A percentile compares a stretch with the other conserved stretches of the same genome.
Evolutionary conservation across 208 protist species (phyloP).

Genomic region (Trypanosoma avium): DNA sequence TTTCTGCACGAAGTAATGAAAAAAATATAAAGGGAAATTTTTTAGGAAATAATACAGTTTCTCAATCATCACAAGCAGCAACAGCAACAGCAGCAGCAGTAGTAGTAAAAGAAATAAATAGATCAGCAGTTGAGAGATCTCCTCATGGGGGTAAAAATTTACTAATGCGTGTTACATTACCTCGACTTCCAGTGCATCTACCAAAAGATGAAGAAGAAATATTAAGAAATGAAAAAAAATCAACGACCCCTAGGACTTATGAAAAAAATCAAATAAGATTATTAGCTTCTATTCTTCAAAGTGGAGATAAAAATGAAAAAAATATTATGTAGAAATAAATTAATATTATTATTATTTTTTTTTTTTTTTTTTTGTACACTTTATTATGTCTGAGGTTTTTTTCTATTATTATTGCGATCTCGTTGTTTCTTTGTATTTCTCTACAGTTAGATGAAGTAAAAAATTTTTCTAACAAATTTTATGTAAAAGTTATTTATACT

Average conservation of each 20-base stretch:
- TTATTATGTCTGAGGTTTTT: not conserved
- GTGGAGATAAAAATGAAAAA: not conserved
- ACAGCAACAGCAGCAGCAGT: not conserved
- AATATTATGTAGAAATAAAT: not conserved
- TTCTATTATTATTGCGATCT: not conserved
- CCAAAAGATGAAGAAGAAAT: not conserved
- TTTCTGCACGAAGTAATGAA: not conserved
- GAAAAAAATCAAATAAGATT: conserved; percentile 9
- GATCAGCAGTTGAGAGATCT: not conserved
- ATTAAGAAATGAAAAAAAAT: not conserved
- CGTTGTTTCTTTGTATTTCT: not conserved
- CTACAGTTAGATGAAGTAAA: no score
- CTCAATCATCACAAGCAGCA: not conserved
- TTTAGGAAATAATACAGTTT: not conserved
- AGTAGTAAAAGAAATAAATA: not conserved
- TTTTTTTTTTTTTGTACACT: not conserved
- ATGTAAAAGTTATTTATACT: conserved; percentile 8
- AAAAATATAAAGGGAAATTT: not conserved
- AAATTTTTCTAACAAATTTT: no score
- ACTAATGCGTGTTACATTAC: conserved; percentile 1
- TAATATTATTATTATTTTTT: not conserved
- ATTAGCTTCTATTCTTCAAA: conserved; percentile 20
- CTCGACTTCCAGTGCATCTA: conserved; percentile 5
- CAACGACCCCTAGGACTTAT: not conserved
- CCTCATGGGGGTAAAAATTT: not conserved